phyloP scores from a whole-genome alignment of 495 filamentous ascomycete genomes.

The Hyaloscypha variabilis region DNA sequence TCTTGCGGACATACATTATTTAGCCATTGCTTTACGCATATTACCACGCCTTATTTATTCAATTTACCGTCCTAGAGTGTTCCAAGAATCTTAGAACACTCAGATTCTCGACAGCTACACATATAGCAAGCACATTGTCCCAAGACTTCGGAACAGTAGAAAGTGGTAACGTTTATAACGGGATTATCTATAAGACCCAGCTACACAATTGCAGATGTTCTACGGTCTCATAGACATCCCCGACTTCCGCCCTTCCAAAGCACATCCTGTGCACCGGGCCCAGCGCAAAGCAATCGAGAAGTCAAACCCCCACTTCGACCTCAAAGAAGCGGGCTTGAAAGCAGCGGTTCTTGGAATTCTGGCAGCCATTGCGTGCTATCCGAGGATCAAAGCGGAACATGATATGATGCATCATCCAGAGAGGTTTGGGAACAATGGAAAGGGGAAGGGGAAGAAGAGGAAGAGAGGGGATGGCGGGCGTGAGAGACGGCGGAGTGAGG shows the following conservation, averaged over 20 bases:
- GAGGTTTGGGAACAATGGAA: conserved; percentile 4
- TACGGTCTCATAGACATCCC: background rate
- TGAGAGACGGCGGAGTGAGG: conserved; percentile 5
- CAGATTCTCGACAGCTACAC: too few relatives aligned
- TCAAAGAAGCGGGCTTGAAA: conserved; percentile 15
- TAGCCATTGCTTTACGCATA: too few relatives aligned
- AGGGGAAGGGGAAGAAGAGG: background rate
- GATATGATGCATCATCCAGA: background rate
- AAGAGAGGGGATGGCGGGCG: conserved; percentile 3
- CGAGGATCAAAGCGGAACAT: conserved; percentile 1
- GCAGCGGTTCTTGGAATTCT: conserved; percentile 8
- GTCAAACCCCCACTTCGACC: background rate
- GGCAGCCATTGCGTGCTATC: conserved; percentile 8
- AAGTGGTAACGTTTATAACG: too few relatives aligned
- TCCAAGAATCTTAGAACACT: too few relatives aligned
- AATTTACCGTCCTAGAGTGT: too few relatives aligned
- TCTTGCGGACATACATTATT: too few relatives aligned
- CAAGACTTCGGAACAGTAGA: too few relatives aligned
- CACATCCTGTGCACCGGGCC: conserved; percentile 10
- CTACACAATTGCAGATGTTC: background rate
- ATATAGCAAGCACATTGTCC: too few relatives aligned
- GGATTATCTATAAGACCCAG: too few relatives aligned
- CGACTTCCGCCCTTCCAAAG: conserved; percentile 9
- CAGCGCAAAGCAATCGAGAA: conserved; percentile 15
- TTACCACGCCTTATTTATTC: too few relatives aligned